A percentile compares a stretch with the other conserved stretches of the same genome.
Conservation (phyloP, 306 rosid species). For the Rosa chinensis region DNA sequence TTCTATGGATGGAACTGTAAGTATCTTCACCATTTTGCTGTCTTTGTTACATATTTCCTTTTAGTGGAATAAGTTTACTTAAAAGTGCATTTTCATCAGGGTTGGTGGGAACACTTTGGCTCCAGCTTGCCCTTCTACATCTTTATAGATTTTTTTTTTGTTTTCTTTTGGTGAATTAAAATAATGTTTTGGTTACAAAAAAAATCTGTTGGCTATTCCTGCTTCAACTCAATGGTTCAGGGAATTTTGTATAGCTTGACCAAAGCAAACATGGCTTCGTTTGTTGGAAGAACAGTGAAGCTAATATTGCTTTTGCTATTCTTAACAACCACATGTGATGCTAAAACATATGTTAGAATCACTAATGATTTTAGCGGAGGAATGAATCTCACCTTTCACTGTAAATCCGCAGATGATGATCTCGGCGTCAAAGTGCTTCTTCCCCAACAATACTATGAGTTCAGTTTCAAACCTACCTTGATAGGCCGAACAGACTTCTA, state of each 20-base stretch:
- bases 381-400: neutral
- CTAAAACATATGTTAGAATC: neutral
- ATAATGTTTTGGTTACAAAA: neutral
- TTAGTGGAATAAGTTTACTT: neutral
- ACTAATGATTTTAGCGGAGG: neutral
- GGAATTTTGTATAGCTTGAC: neutral
- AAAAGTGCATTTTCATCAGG: conserved; percentile 2
- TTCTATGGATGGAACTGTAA: conserved; percentile 91
- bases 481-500: neutral
- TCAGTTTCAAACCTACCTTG: neutral
- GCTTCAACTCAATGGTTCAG: neutral
- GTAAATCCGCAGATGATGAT: neutral
- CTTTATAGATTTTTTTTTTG: neutral
- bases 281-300: neutral
- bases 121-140: neutral
- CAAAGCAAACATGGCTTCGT: neutral
- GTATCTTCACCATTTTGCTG: conserved; percentile 23
- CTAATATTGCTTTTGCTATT: neutral
- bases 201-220: neutral
- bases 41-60: conserved; percentile 11
- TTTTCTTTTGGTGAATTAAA: neutral
- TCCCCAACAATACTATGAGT: neutral
- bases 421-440: neutral
- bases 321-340: neutral
- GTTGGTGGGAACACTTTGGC: neutral